Evolutionary conservation across 305 asterid genomes (phyloP).

Genomic region (Ilex paraguariensis): DNA sequence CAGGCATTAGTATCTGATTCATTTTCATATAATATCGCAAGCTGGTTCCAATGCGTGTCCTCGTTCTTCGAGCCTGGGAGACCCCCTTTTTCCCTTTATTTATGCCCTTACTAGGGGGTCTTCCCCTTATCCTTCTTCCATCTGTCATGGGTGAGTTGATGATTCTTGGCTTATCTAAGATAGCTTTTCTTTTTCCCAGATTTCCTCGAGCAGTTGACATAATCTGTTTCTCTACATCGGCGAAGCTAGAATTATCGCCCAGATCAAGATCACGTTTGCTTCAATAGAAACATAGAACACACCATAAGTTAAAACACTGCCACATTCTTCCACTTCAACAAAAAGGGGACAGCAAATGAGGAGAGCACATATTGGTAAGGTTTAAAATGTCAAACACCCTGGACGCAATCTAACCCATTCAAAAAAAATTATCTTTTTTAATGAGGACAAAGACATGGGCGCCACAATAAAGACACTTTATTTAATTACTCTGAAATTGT

Average conservation of each 20-base stretch:
- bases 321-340: too few relatives aligned
- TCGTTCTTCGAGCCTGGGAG: slow-evolving; percentile 39
- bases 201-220: slow-evolving; percentile 21
- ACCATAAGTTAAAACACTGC: too few relatives aligned
- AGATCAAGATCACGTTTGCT: slow-evolving; percentile 19
- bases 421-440: too few relatives aligned
- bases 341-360: too few relatives aligned
- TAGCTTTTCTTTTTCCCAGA: slow-evolving; percentile 15
- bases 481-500: too few relatives aligned
- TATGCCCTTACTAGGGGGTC: slow-evolving; percentile 30
- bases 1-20: slow-evolving; percentile 50
- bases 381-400: too few relatives aligned
- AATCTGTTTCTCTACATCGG: slow-evolving; percentile 12
- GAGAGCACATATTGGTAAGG: too few relatives aligned
- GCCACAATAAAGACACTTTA: too few relatives aligned
- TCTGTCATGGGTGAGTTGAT: slow-evolving; percentile 39
- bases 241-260: slow-evolving; percentile 22
- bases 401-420: too few relatives aligned
- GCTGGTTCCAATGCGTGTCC: slow-evolving; percentile 45
- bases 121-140: slow-evolving; percentile 42
- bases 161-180: slow-evolving; percentile 26
- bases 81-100: slow-evolving; percentile 32
- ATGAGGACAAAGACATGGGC: too few relatives aligned
- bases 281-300: slow-evolving; percentile 22
- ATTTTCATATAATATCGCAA: slow-evolving; percentile 53